phyloP scores from a whole-genome alignment of 768 basidiomycete genomes.

The Megacollybia marginata region DNA sequence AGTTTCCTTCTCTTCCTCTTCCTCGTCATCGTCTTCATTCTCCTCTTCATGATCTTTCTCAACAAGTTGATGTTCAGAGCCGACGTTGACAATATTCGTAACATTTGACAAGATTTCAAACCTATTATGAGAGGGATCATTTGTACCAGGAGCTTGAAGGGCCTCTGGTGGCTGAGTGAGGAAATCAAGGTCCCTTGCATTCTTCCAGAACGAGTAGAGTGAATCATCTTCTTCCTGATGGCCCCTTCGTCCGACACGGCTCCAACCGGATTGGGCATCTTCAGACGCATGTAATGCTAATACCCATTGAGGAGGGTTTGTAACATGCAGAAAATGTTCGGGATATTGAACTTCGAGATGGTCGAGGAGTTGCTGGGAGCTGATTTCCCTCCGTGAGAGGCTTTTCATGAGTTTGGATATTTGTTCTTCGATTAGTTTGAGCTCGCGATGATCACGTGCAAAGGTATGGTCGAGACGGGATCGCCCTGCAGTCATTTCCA shows the following conservation, averaged over 20 bases:
- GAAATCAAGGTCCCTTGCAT: slow-evolving; percentile 40
- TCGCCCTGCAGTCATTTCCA: slow-evolving; percentile 38
- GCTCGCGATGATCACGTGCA: slow-evolving; percentile 22
- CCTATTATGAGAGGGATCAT: too few relatives aligned
- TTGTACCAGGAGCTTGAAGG: too few relatives aligned
- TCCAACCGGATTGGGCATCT: background rate
- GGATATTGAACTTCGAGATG: slow-evolving; percentile 40
- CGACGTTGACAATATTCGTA: too few relatives aligned
- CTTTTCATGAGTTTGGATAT: slow-evolving; percentile 40
- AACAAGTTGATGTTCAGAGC: too few relatives aligned
- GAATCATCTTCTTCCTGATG: slow-evolving; percentile 8
- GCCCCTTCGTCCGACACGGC: background rate
- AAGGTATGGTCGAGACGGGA: slow-evolving; percentile 32
- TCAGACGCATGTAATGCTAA: slow-evolving; percentile 3
- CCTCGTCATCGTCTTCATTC: background rate
- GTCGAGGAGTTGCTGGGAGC: slow-evolving; percentile 28
- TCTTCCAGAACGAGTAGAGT: slow-evolving; percentile 45
- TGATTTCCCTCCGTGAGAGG: slow-evolving; percentile 25
- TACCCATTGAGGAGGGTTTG: slow-evolving; percentile 43
- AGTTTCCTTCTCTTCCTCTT: background rate
- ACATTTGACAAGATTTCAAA: too few relatives aligned
- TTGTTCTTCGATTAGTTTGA: slow-evolving; percentile 38
- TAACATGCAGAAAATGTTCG: slow-evolving; percentile 37
- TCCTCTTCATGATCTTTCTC: background rate
- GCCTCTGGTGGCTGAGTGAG: slow-evolving; percentile 13